Evolutionary conservation across 2,329 filamentous ascomycete genomes (phyloP).

Genomic region (Clarireedia hainanense): DNA sequence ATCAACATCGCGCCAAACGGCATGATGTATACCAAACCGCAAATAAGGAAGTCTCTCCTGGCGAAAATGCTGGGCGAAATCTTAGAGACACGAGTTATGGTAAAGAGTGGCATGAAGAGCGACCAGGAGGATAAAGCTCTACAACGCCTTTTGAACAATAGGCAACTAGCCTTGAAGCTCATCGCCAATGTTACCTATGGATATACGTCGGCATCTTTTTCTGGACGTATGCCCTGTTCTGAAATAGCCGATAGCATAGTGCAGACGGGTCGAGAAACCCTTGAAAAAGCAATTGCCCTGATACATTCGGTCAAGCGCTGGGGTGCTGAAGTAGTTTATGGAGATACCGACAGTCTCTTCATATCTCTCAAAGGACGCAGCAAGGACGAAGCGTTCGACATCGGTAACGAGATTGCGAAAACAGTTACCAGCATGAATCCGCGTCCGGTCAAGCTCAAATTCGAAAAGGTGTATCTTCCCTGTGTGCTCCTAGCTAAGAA

Average conservation of each 20-base stretch:
- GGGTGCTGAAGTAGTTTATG: slow-evolving; percentile 96
- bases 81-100: slow-evolving; percentile 92
- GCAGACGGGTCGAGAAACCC: slow-evolving; percentile 86
- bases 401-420: slow-evolving; percentile 86
- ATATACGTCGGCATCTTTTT: slow-evolving; percentile 95
- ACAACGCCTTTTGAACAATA: slow-evolving; percentile 83
- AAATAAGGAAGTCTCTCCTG: slow-evolving; percentile 80
- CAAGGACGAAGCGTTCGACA: slow-evolving; percentile 79
- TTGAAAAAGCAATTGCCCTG: slow-evolving; percentile 85
- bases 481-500: slow-evolving; percentile 95
- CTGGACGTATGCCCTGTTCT: slow-evolving; percentile 93
- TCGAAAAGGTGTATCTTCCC: slow-evolving; percentile 96
- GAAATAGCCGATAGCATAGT: slow-evolving; percentile 98
- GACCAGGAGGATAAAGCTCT: slow-evolving; percentile 82
- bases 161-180: slow-evolving; percentile 87
- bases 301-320: slow-evolving; percentile 84
- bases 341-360: slow-evolving; percentile 94
- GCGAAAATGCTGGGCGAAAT: slow-evolving; percentile 97
- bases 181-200: slow-evolving; percentile 99
- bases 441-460: slow-evolving; percentile 87
- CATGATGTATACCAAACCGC: slow-evolving; percentile 85
- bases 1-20: slow-evolving; percentile 94
- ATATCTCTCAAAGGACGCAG: slow-evolving; percentile 82
- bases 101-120: slow-evolving; percentile 92
- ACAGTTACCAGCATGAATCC: slow-evolving; percentile 86